Evolutionary conservation across 2,329 filamentous ascomycete genomes (phyloP).

Genomic region (Cladosporium colombiae): DNA sequence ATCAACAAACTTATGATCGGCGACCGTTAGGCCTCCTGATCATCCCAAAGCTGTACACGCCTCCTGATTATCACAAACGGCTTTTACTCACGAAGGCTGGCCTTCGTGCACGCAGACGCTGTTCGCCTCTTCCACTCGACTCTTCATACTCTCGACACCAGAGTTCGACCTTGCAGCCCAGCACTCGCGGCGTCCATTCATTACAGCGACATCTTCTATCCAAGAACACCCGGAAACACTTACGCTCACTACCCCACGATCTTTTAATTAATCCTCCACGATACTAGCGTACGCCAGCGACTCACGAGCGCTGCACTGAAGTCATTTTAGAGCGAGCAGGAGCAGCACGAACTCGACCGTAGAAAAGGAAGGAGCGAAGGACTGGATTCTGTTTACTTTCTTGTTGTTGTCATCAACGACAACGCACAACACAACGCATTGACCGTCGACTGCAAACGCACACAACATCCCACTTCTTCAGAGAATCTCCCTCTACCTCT

Average conservation of each 20-base stretch:
- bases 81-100: conserved; percentile 2
- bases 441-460: not conserved
- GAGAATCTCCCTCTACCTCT: not conserved
- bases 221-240: not conserved
- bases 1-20: conserved; percentile 5
- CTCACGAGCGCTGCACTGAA: not conserved
- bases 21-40: conserved; percentile 20
- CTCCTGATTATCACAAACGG: conserved; percentile 17
- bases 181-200: conserved; percentile 17
- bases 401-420: not conserved
- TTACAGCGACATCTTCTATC: not conserved
- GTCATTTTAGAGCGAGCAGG: not conserved
- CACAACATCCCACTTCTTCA: not conserved
- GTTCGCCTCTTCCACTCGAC: not conserved
- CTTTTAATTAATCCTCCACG: not conserved
- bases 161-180: conserved; percentile 12
- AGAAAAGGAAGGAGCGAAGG: conserved; percentile 9
- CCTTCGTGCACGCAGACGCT: not conserved
- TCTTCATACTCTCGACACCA: not conserved
- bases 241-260: conserved; percentile 13
- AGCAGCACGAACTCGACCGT: not conserved
- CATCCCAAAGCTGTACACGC: conserved; percentile 11
- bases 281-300: not conserved
- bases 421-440: conserved; percentile 2
- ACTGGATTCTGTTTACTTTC: conserved; percentile 4